These are phyloP conservation scores for Spergularia marina DNA, from an alignment of 148 eudicot genomes.

Conservation along the genomic window DNA sequence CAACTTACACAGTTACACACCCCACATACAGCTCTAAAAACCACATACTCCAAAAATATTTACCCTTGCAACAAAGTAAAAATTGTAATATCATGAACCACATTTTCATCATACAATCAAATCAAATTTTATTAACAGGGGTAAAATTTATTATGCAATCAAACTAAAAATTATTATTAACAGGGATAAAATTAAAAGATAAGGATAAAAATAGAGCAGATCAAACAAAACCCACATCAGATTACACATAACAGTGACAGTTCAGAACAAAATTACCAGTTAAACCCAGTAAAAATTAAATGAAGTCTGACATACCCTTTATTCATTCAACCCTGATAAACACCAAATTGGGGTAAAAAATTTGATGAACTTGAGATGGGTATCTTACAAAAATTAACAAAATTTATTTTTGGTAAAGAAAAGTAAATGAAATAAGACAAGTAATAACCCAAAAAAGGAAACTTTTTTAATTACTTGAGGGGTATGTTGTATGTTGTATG, in stretches of 20 bases:
- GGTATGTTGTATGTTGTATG: too few relatives aligned
- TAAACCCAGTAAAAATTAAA: constrained; percentile 6
- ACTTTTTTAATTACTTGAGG: constrained; percentile 1
- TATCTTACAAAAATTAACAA: background rate
- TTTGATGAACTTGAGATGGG: constrained; percentile 11
- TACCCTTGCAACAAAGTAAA: constrained; percentile 17
- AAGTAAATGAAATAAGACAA: background rate
- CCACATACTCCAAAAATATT: constrained; percentile 20
- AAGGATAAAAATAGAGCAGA: background rate
- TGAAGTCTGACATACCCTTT: constrained; percentile 17
- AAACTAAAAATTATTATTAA: background rate
- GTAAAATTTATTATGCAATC: background rate
- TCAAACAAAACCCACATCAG: constrained; percentile 23
- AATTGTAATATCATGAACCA: constrained; percentile 41
- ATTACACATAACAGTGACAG: constrained; percentile 22
- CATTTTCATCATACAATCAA: constrained; percentile 31
- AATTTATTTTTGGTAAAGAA: background rate
- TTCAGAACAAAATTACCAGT: background rate
- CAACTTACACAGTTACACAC: constrained; percentile 2
- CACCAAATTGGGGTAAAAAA: constrained; percentile 11
- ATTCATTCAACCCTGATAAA: constrained; percentile 7
- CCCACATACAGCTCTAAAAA: constrained; percentile 24
- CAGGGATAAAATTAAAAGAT: background rate
- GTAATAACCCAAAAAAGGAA: constrained; percentile 12
- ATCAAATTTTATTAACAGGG: background rate